Base-by-base conservation (phyloP, 2,329 filamentous ascomycete genomes). In the Didymella arachidicola region DNA sequence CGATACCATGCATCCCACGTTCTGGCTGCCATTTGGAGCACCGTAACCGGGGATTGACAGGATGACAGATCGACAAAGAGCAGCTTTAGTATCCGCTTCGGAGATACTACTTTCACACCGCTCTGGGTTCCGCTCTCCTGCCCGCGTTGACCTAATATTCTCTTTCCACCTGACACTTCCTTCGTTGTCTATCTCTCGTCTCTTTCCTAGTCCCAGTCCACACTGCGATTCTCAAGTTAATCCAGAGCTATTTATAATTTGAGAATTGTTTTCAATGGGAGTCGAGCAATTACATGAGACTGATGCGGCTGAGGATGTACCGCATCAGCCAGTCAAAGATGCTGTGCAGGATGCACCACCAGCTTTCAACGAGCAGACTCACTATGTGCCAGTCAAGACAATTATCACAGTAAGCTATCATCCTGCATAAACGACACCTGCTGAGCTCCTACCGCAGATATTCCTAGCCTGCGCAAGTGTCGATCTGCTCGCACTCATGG, bases 391-490 rank as follows among this genome's bases (percentile, higher is more conserved):
- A 2, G 59, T 61, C 22, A 67, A 59, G 38, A 63, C 60, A 2
- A 65, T 68, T 34, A 65, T 68, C 4, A 68, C 62, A 22, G 65
- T 65, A 46, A 25, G 57, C 48, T 7, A 18, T n/a, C 34, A 36
- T 4, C 6, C 18, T 45, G 25, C 10, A 22, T 3, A 11, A 22
- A 2, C 36, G 22, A 39, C 18, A 19, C 36, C n/a, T 19, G 36
- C 54, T 65, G 30, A 67, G 25, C 2, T 18, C 4, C 7, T 2
- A 1, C n/a, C 29, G 8, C 18, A 65, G 62, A 67, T 68, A 56
- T 68, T 68, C 41, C 32, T 68, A 25, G 66, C 66, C n/a, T 68
- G 66, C 45, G 64, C 66, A 32, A 67, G 63, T 27, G 64, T 68
- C 22, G 66, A 68, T 54, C 48, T 68, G 7, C 34, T 68, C 5